phyloP scores from a whole-genome alignment of 164 flowering plant species.

The Platanus orientalis region DNA sequence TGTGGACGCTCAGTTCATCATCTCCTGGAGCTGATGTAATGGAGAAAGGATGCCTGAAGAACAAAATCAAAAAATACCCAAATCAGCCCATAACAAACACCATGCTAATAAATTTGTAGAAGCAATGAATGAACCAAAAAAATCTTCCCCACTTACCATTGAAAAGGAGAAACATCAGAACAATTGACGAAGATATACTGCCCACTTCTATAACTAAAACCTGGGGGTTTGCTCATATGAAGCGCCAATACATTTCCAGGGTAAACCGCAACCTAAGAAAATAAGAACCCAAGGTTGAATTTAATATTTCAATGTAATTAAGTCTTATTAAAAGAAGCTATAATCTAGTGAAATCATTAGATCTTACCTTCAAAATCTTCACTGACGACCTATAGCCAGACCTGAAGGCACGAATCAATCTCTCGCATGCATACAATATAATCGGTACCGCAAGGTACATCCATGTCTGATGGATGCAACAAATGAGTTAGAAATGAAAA shows the following conservation, averaged over 20 bases:
- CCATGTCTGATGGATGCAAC: conserved; percentile 41
- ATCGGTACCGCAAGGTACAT: conserved; percentile 55
- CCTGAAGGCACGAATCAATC: conserved; percentile 42
- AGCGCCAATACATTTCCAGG: conserved; percentile 59
- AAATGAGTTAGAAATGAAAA: background rate
- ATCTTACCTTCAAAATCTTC: conserved; percentile 38
- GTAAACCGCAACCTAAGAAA: conserved; percentile 54
- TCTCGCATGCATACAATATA: conserved; percentile 37
- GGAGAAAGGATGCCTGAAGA: conserved; percentile 64
- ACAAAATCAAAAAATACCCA: background rate
- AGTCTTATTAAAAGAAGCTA: no score
- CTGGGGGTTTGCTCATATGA: conserved; percentile 59
- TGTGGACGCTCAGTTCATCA: conserved; percentile 58
- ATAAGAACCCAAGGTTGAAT: background rate
- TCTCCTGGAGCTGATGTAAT: conserved; percentile 76
- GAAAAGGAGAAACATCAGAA: conserved; percentile 49
- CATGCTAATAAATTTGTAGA: no score
- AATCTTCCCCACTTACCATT: conserved; percentile 34
- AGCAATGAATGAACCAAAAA: no score
- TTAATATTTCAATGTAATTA: background rate
- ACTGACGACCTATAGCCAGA: conserved; percentile 43
- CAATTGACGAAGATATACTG: conserved; percentile 64
- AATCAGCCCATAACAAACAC: background rate
- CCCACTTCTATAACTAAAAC: conserved; percentile 61
- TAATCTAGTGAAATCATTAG: no score